Percentiles rank a stretch among this genome's conserved stretches.
These are phyloP conservation scores for Fusarium stilboides DNA, from an alignment of 2,329 filamentous ascomycete genomes.

Conservation along the genomic window DNA sequence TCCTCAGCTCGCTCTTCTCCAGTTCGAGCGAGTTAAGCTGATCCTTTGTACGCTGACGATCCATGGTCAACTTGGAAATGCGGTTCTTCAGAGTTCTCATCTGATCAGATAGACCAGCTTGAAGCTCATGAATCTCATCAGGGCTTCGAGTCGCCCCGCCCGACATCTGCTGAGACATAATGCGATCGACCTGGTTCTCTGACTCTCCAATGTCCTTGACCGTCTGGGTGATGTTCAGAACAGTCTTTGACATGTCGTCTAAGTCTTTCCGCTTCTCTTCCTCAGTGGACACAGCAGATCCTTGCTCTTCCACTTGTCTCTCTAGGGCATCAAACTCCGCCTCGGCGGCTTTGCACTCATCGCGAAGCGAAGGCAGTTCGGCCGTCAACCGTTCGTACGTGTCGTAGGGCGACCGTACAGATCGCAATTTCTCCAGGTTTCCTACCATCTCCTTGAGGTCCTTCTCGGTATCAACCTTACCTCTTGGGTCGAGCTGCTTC, in stretches of 20 bases:
- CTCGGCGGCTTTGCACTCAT: slow-evolving; percentile 74
- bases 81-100: slow-evolving; percentile 74
- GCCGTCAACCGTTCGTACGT: slow-evolving; percentile 78
- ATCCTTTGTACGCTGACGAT: slow-evolving; percentile 80
- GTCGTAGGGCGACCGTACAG: slow-evolving; percentile 79
- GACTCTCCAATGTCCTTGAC: slow-evolving; percentile 80
- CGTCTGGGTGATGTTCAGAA: slow-evolving; percentile 81
- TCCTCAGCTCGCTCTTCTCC: slow-evolving; percentile 80
- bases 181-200: slow-evolving; percentile 79
- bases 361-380: slow-evolving; percentile 79
- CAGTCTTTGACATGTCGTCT: slow-evolving; percentile 82
- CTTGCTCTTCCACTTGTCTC: slow-evolving; percentile 75
- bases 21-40: slow-evolving; percentile 81
- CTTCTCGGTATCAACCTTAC: slow-evolving; percentile 73
- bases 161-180: slow-evolving; percentile 82
- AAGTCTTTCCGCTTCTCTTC: slow-evolving; percentile 79
- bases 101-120: slow-evolving; percentile 77
- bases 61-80: slow-evolving; percentile 75
- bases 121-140: slow-evolving; percentile 86
- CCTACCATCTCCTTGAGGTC: slow-evolving; percentile 68
- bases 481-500: slow-evolving; percentile 72
- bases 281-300: slow-evolving; percentile 75
- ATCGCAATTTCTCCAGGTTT: slow-evolving; percentile 72
- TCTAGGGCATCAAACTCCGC: slow-evolving; percentile 73
- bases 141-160: slow-evolving; percentile 76